These are phyloP conservation scores for Debaryomyces fabryi DNA, from an alignment of 1,139 yeast species.

Conservation along the genomic window DNA sequence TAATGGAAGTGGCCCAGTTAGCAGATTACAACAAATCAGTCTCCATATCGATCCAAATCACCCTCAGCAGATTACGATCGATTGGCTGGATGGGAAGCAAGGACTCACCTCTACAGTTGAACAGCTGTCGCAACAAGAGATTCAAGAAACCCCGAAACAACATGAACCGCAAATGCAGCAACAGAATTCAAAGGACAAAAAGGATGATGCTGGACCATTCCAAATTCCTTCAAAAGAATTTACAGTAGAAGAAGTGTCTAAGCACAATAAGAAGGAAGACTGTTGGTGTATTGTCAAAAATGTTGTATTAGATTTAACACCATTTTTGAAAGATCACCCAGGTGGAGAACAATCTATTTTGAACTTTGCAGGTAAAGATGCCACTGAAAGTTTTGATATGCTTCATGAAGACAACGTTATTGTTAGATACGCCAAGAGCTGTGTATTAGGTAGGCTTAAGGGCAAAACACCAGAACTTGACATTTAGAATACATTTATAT, in stretches of 20 bases:
- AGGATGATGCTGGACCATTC: slow-evolving; percentile 20
- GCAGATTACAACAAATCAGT: slow-evolving; percentile 45
- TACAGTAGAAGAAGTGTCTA: slow-evolving; percentile 58
- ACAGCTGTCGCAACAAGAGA: neutral
- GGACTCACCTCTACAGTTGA: neutral
- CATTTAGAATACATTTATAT: slow-evolving; percentile 2
- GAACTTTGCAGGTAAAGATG: slow-evolving; percentile 88
- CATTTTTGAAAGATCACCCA: slow-evolving; percentile 79
- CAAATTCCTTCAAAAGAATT: slow-evolving; percentile 47
- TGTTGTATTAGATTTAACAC: slow-evolving; percentile 80
- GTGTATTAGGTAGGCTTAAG: slow-evolving; percentile 53
- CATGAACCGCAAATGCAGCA: neutral
- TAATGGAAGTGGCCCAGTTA: slow-evolving; percentile 23
- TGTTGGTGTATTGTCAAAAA: slow-evolving; percentile 91
- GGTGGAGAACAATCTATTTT: slow-evolving; percentile 81
- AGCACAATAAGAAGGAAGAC: slow-evolving; percentile 62
- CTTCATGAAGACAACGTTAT: slow-evolving; percentile 58
- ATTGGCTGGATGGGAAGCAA: slow-evolving; percentile 23
- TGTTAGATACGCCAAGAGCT: slow-evolving; percentile 47
- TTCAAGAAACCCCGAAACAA: neutral
- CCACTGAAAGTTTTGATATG: slow-evolving; percentile 77
- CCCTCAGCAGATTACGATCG: slow-evolving; percentile 33
- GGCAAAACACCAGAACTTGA: slow-evolving; percentile 44
- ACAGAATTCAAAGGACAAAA: neutral
- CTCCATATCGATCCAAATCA: slow-evolving; percentile 49